Conservation (phyloP, 495 filamentous ascomycete genomes). For the Penicillium malachiteum region DNA sequence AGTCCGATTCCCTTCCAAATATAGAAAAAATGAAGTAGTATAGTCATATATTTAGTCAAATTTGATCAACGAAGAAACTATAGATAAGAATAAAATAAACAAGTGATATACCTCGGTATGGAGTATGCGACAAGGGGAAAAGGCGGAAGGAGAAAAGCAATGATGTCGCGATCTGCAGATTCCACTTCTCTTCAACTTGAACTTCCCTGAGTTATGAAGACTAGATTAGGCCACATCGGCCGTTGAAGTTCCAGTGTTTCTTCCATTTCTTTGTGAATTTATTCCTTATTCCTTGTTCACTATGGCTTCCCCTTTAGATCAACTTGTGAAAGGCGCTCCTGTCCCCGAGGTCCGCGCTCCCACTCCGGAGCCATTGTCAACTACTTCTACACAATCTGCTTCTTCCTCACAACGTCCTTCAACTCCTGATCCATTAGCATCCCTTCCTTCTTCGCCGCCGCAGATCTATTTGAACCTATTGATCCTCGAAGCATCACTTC, state of each 20-base stretch:
- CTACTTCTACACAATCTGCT: constrained; percentile 32
- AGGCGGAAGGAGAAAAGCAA: constrained; percentile 12
- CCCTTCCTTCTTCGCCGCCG: constrained; percentile 85
- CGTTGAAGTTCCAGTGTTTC: constrained; percentile 21
- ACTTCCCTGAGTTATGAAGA: constrained; percentile 13
- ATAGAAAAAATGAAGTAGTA: not conserved
- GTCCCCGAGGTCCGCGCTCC: constrained; percentile 46
- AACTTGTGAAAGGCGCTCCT: constrained; percentile 82
- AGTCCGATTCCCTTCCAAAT: not conserved
- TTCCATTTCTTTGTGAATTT: not conserved
- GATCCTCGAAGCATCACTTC: constrained; percentile 91
- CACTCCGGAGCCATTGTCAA: constrained; percentile 37
- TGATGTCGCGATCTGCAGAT: constrained; percentile 21
- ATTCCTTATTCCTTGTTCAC: constrained; percentile 7
- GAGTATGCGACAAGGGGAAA: constrained; percentile 5
- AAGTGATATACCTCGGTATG: not conserved
- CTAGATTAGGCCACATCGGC: constrained; percentile 32
- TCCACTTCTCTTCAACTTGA: constrained; percentile 10
- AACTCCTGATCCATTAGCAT: constrained; percentile 70
- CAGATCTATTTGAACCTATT: constrained; percentile 98
- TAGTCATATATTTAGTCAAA: too few species aligned
- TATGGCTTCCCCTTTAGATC: constrained; percentile 70
- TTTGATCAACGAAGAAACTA: too few species aligned
- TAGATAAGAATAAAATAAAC: too few species aligned
- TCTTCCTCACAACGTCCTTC: constrained; percentile 39